These are phyloP conservation scores for Botrytis deweyae DNA, from an alignment of 2,329 filamentous ascomycete species.

Conservation along the genomic window DNA sequence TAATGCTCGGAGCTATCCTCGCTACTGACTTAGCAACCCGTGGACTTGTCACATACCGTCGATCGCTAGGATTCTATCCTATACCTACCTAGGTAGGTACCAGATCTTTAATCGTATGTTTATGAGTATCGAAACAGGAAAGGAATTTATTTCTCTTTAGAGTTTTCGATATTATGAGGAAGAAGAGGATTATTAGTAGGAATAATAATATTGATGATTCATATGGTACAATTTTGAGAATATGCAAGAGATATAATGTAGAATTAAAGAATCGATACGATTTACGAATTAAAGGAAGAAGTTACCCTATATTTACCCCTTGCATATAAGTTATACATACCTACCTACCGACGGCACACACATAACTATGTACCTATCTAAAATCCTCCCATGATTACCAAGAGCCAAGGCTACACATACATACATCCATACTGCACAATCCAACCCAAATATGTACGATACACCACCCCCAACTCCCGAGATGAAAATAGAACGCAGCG, in stretches of 20 bases:
- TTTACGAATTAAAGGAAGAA: background rate
- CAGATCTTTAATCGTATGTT: background rate
- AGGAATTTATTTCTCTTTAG: background rate
- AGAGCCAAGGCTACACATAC: background rate
- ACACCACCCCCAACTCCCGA: background rate
- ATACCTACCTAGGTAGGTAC: background rate
- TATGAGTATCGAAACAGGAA: background rate
- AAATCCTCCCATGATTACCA: background rate
- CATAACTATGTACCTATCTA: too few relatives aligned
- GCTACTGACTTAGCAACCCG: background rate
- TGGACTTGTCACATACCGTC: background rate
- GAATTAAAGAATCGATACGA: background rate
- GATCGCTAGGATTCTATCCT: background rate
- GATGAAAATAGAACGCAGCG: too few relatives aligned
- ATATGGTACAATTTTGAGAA: background rate
- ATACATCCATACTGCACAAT: too few relatives aligned
- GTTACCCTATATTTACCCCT: background rate
- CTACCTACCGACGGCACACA: too few relatives aligned
- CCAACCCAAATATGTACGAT: too few relatives aligned
- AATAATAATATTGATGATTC: background rate
- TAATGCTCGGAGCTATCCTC: background rate
- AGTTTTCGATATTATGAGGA: background rate
- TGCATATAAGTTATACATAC: too few relatives aligned
- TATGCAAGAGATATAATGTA: too few relatives aligned
- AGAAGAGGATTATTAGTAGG: background rate